phyloP scores from a whole-genome alignment of 1,139 yeast species.

The Blastobotrys serpentis region DNA sequence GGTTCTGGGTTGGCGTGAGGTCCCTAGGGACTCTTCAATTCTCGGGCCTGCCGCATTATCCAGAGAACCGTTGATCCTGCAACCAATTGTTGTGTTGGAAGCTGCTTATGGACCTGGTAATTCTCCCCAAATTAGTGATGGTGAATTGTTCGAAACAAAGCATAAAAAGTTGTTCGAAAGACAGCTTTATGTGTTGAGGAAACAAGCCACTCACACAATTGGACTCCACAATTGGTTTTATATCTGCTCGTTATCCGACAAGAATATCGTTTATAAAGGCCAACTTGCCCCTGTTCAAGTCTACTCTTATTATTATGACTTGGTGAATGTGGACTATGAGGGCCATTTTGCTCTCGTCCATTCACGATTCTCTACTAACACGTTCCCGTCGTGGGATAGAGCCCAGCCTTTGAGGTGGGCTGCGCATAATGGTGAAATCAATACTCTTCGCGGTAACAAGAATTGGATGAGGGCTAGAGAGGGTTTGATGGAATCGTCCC shows the following conservation, averaged over 20 bases:
- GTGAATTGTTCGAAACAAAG: conserved; percentile 52
- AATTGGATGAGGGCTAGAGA: conserved; percentile 99
- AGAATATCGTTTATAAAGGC: conserved; percentile 94
- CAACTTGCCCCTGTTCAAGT: conserved; percentile 97
- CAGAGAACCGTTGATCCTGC: conserved; percentile 87
- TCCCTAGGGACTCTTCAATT: conserved; percentile 92
- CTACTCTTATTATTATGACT: conserved; percentile 89
- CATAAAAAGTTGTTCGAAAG: conserved; percentile 74
- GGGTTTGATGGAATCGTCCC: conserved; percentile 86
- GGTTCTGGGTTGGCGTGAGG: conserved; percentile 92
- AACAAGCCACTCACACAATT: conserved; percentile 84
- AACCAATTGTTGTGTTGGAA: conserved; percentile 77
- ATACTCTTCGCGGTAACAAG: conserved; percentile 94
- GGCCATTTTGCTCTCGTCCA: conserved; percentile 96
- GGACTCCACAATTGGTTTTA: conserved; percentile 97
- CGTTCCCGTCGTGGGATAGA: conserved; percentile 99
- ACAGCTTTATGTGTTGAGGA: conserved; percentile 79
- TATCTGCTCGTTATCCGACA: conserved; percentile 87
- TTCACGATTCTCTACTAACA: conserved; percentile 95
- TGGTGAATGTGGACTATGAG: conserved; percentile 87
- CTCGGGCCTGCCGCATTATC: conserved; percentile 94
- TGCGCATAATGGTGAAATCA: conserved; percentile 98
- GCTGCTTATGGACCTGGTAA: conserved; percentile 51
- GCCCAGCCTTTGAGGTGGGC: conserved; percentile 98
- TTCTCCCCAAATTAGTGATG: conserved; percentile 32